These are phyloP conservation scores for Candida easanensis DNA, from an alignment of 805 yeast genomes.

Conservation along the genomic window DNA sequence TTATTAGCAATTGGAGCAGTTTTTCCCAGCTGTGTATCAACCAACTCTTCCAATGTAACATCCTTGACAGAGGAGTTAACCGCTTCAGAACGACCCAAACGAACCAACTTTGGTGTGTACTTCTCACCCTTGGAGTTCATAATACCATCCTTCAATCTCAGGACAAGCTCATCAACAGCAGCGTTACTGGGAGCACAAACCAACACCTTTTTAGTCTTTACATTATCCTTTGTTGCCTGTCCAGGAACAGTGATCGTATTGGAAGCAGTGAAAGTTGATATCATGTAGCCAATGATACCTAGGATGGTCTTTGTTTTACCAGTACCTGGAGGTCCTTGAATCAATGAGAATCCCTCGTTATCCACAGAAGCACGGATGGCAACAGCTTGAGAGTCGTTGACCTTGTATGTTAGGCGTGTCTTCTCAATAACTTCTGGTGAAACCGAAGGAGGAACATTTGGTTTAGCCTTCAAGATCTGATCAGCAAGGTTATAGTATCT, in stretches of 20 bases:
- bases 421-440: slow-evolving; percentile 34
- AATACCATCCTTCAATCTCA: slow-evolving; percentile 77
- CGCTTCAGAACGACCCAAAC: slow-evolving; percentile 89
- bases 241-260: slow-evolving; percentile 33
- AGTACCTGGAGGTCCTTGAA: slow-evolving; percentile 99
- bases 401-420: slow-evolving; percentile 49
- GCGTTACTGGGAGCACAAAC: slow-evolving; percentile 99
- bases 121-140: slow-evolving; percentile 48
- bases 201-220: slow-evolving; percentile 54
- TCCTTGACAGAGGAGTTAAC: slow-evolving; percentile 80
- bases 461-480: slow-evolving; percentile 63
- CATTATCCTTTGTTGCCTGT: slow-evolving; percentile 9
- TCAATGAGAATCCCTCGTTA: slow-evolving; percentile 76
- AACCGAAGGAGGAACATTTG: slow-evolving; percentile 41
- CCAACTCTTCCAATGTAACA: slow-evolving; percentile 80
- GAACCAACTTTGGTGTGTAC: slow-evolving; percentile 66
- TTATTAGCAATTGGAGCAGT: slow-evolving; percentile 26
- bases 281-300: slow-evolving; percentile 80
- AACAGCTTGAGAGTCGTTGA: slow-evolving; percentile 86
- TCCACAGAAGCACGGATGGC: slow-evolving; percentile 77
- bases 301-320: slow-evolving; percentile 97
- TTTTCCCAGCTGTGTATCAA: slow-evolving; percentile 45
- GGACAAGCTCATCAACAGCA: slow-evolving; percentile 92
- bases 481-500: slow-evolving; percentile 76
- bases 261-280: slow-evolving; percentile 38